A percentile compares a stretch with the other conserved stretches of the same genome.
Evolutionary conservation across 2,329 filamentous ascomycete genomes (phyloP).

Genomic region (Sarocladium strictum): DNA sequence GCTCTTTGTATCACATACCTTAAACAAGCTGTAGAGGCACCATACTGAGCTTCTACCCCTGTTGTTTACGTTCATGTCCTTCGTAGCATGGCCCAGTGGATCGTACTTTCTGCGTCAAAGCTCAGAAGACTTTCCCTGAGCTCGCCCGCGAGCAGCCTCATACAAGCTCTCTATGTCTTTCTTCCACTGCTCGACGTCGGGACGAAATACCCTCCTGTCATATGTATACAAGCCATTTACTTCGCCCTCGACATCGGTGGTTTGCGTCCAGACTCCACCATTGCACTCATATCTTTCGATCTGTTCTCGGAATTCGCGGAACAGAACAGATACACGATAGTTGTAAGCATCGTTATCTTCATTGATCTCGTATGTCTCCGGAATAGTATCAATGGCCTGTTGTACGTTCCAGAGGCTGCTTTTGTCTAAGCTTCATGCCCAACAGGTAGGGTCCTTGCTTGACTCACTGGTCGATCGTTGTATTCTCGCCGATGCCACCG

Average conservation of each 20-base stretch:
- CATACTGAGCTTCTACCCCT: too few relatives aligned
- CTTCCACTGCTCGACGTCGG: slow-evolving; percentile 53
- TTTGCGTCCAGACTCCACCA: slow-evolving; percentile 67
- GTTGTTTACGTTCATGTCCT: too few relatives aligned
- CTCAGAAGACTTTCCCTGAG: slow-evolving; percentile 7
- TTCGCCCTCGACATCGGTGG: slow-evolving; percentile 68
- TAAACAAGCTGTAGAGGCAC: too few relatives aligned
- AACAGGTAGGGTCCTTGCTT: too few relatives aligned
- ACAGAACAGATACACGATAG: slow-evolving; percentile 55
- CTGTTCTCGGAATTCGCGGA: slow-evolving; percentile 56
- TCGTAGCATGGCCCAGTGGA: neutral
- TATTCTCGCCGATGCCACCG: slow-evolving; percentile 61
- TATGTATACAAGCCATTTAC: slow-evolving; percentile 68
- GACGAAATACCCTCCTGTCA: slow-evolving; percentile 55
- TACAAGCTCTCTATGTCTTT: slow-evolving; percentile 55
- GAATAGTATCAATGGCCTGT: slow-evolving; percentile 51
- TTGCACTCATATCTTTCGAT: slow-evolving; percentile 57
- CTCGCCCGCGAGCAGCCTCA: slow-evolving; percentile 38
- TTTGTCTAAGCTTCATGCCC: too few relatives aligned
- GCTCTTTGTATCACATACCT: too few relatives aligned
- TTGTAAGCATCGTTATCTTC: slow-evolving; percentile 55
- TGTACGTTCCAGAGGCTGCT: slow-evolving; percentile 58
- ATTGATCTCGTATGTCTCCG: slow-evolving; percentile 63
- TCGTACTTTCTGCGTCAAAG: neutral
- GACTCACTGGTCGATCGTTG: slow-evolving; percentile 53